Percentiles rank a stretch among this genome's conserved stretches.
Evolutionary conservation across 805 yeast species (phyloP).

Genomic region (Pichia cephalocereana): DNA sequence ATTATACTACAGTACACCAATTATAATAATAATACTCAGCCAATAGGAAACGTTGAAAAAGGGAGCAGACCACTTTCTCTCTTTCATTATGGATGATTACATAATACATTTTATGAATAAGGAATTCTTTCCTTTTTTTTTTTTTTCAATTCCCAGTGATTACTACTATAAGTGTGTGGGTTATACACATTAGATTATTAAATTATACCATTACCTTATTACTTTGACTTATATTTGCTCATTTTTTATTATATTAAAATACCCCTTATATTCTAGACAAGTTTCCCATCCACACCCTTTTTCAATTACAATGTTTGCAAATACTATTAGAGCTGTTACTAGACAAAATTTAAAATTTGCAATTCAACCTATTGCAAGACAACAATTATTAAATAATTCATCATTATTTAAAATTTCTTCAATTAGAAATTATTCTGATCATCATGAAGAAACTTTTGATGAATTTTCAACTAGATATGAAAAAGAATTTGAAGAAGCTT

Average conservation of each 20-base stretch:
- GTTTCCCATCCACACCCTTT: too few relatives aligned
- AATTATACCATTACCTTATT: too few relatives aligned
- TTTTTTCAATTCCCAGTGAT: too few relatives aligned
- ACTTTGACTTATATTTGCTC: too few relatives aligned
- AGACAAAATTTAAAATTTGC: constrained; percentile 26
- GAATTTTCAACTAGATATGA: constrained; percentile 87
- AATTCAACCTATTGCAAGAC: constrained; percentile 13
- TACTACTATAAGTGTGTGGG: too few relatives aligned
- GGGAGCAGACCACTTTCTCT: neutral
- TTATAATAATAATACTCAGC: too few relatives aligned
- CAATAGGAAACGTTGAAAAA: neutral
- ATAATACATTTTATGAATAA: too few relatives aligned
- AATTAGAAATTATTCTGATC: constrained; percentile 65
- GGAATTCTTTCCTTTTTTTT: too few relatives aligned
- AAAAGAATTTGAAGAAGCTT: constrained; percentile 92
- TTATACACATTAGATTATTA: too few relatives aligned
- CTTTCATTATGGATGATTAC: neutral
- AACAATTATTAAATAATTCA: constrained; percentile 5
- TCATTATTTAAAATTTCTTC: constrained; percentile 12
- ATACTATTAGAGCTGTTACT: constrained; percentile 26
- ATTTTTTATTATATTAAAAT: too few relatives aligned
- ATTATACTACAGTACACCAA: neutral
- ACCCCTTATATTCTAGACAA: too few relatives aligned
- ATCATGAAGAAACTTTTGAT: constrained; percentile 88
- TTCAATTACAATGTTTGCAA: constrained; percentile 22